Base-by-base conservation (phyloP, 169 alveolate genomes). In the Eimeria falciformis region DNA sequence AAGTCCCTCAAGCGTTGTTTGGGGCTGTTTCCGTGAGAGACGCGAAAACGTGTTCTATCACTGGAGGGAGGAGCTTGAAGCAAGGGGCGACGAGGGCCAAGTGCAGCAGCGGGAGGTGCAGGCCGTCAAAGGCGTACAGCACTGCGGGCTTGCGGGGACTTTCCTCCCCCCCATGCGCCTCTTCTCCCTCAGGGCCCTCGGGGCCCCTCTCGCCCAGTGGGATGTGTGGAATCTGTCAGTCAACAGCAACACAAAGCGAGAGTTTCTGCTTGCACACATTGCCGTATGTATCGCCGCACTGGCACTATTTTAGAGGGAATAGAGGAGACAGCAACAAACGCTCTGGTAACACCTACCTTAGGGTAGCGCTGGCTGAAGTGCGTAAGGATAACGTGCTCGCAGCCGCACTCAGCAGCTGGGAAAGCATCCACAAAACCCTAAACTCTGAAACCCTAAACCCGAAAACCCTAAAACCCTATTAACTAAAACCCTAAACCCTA, bases 351-450 rank as follows among this genome's bases (percentile, higher is more conserved):
- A 6, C 91, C 23, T 91, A 96, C 97, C 92, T 92, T 96, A 71
- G 97, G 98, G 88, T 97, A 97, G 53, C 99, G 93, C 81, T 97
- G 99, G 89, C 98, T 97, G 95, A 97, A 97, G 94, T 97, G 99
- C 12, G 99, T 97, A 47, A 97, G 89, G 37, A 97, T 93, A 50
- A 97, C 91, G 66, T 81, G 92, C 93, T 92, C 93, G 62, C 97
- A 95, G 21, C 91, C 69, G 65, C 87, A 43, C 75, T n/a, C 78
- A 5, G 33, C 43, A 27, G 94, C 94, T 90, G 83, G 6, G 33
- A 23, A 37, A 5, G 9, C 53, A 14, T 12, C 62, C 46, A 40
- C 83, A 86, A 33, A 53, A 23, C 69, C 45, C n/a, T 18, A 78
- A 78, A 23, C 45, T 71, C 29, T 37, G 11, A 40, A 73, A 40